These are phyloP conservation scores for Alternaria arborescens DNA, from an alignment of 2,329 filamentous ascomycete species.

Conservation along the genomic window DNA sequence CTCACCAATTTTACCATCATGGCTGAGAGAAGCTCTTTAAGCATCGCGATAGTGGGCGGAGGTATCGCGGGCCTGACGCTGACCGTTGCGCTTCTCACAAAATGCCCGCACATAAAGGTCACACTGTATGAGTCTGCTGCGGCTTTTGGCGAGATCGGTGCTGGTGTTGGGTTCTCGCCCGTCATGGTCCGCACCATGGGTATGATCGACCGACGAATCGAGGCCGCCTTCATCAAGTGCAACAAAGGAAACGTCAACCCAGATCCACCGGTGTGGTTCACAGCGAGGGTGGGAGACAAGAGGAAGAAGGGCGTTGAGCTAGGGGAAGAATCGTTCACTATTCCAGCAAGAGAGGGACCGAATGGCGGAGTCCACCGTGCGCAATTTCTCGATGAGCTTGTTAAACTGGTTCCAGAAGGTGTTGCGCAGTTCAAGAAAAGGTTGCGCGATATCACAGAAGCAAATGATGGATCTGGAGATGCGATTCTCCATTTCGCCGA, in stretches of 20 bases:
- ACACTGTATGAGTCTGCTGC: conserved; percentile 65
- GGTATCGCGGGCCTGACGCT: conserved; percentile 66
- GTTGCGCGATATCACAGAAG: conserved; percentile 34
- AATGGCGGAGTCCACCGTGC: conserved; percentile 57
- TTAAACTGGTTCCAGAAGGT: conserved; percentile 56
- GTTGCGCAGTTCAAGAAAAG: conserved; percentile 55
- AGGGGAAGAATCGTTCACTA: conserved; percentile 32
- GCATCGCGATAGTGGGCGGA: conserved; percentile 65
- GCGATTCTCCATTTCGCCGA: conserved; percentile 55
- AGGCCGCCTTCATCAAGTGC: conserved; percentile 21
- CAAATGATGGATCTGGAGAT: conserved; percentile 34
- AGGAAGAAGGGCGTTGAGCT: conserved; percentile 29
- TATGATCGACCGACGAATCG: conserved; percentile 51
- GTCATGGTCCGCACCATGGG: conserved; percentile 49
- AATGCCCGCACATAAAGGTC: conserved; percentile 51
- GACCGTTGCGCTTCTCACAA: conserved; percentile 59
- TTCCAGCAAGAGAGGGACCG: conserved; percentile 35
- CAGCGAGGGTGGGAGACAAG: conserved; percentile 33
- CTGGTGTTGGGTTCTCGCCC: conserved; percentile 61
- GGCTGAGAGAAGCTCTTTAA: conserved; percentile 35
- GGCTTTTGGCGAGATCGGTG: conserved; percentile 65
- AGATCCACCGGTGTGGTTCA: conserved; percentile 35
- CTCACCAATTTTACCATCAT: neutral
- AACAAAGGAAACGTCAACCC: conserved; percentile 14
- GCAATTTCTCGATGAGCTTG: conserved; percentile 59